Conservation (phyloP, 805 yeast genomes). For the Cyberlindnera bimundalis region DNA sequence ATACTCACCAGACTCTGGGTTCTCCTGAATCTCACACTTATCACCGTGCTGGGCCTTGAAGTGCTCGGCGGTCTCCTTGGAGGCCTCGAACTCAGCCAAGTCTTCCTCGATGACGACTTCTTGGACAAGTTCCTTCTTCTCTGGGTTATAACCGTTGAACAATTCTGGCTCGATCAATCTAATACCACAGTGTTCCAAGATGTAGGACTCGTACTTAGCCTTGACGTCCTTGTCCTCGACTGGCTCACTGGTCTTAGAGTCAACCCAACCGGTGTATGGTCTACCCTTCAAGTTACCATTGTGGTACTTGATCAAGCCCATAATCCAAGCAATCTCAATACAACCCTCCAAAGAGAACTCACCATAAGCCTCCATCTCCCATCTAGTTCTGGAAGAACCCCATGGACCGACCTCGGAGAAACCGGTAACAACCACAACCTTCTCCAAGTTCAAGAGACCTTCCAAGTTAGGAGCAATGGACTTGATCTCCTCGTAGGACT, state of each 20-base stretch:
- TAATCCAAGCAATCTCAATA: constrained; percentile 99
- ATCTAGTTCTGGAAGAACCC: constrained; percentile 98
- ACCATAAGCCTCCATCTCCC: constrained; percentile 98
- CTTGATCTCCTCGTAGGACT: constrained; percentile 71
- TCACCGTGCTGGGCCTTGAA: constrained; percentile 94
- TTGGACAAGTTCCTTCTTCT: constrained; percentile 88
- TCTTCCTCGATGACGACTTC: constrained; percentile 97
- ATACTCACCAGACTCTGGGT: constrained; percentile 87
- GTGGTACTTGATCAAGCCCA: constrained; percentile 96
- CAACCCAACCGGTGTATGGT: constrained; percentile 97
- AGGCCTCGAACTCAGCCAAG: constrained; percentile 91
- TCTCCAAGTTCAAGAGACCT: constrained; percentile 89
- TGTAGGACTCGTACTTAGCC: constrained; percentile 83
- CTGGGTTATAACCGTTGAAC: constrained; percentile 91
- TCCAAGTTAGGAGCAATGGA: constrained; percentile 68
- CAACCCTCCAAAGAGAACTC: constrained; percentile 96
- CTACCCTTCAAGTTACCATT: constrained; percentile 86
- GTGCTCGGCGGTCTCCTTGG: constrained; percentile 92
- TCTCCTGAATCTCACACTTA: constrained; percentile 85
- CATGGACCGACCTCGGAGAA: constrained; percentile 99
- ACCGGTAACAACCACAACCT: constrained; percentile 93
- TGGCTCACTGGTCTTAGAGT: constrained; percentile 86
- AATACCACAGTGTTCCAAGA: constrained; percentile 92
- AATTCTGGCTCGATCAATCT: constrained; percentile 95
- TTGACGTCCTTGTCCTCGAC: constrained; percentile 95